Evolutionary conservation across 1,139 yeast genomes (phyloP).

Genomic region (Lodderomyces theae): DNA sequence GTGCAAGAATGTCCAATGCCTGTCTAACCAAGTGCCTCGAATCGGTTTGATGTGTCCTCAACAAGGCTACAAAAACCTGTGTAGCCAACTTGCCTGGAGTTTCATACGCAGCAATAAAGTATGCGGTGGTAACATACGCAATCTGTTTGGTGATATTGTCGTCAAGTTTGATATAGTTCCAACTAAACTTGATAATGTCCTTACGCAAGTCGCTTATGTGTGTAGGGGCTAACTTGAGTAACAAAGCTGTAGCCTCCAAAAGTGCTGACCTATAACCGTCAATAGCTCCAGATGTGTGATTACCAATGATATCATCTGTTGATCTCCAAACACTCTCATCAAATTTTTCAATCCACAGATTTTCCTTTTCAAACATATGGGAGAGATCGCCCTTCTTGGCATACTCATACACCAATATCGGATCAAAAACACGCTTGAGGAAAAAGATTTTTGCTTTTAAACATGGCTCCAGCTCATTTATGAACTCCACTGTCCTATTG

Average conservation of each 20-base stretch:
- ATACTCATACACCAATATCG: conserved; percentile 65
- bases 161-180: conserved; percentile 89
- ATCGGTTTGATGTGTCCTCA: conserved; percentile 84
- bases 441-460: conserved; percentile 61
- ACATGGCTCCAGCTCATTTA: conserved; percentile 38
- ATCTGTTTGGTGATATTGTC: conserved; percentile 89
- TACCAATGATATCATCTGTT: conserved; percentile 50
- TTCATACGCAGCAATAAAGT: conserved; percentile 84
- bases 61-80: conserved; percentile 86
- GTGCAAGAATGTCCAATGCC: conserved; percentile 86
- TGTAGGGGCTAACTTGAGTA: conserved; percentile 68
- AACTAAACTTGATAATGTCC: conserved; percentile 87
- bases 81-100: conserved; percentile 87
- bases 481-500: conserved; percentile 48
- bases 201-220: conserved; percentile 66
- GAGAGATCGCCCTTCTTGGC: conserved; percentile 48
- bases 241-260: conserved; percentile 74
- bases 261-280: conserved; percentile 78
- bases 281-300: conserved; percentile 64
- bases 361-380: conserved; percentile 37
- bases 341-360: conserved; percentile 63
- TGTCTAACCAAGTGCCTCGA: conserved; percentile 81
- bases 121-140: conserved; percentile 85
- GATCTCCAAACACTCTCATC: conserved; percentile 74
- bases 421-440: conserved; percentile 61